These are phyloP conservation scores for Pezicula carpinea DNA, from an alignment of 2,329 filamentous ascomycete species.

Conservation along the genomic window DNA sequence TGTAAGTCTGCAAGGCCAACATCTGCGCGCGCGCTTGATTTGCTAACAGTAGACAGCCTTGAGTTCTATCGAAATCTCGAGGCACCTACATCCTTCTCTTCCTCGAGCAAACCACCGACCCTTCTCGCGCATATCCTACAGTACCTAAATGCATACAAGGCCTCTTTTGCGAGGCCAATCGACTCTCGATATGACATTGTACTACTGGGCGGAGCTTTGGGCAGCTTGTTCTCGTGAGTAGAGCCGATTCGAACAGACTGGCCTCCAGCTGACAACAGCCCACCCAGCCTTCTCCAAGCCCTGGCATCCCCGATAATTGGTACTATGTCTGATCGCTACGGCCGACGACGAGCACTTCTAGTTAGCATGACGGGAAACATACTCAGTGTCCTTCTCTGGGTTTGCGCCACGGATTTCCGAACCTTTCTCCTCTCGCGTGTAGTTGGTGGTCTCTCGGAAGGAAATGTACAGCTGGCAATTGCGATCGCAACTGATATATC, in stretches of 20 bases:
- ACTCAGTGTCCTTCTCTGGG: conserved; percentile 89
- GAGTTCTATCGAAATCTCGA: conserved; percentile 91
- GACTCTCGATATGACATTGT: conserved; percentile 97
- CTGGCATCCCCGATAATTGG: conserved; percentile 91
- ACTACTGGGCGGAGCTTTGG: conserved; percentile 85
- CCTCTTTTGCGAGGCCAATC: conserved; percentile 85
- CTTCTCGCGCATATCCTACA: conserved; percentile 74
- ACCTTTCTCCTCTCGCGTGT: conserved; percentile 93
- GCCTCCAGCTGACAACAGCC: not conserved
- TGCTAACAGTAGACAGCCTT: conserved; percentile 39
- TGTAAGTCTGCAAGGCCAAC: conserved; percentile 89
- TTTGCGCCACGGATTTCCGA: conserved; percentile 86
- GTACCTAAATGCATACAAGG: conserved; percentile 91
- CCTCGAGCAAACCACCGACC: conserved; percentile 46
- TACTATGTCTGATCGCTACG: conserved; percentile 79
- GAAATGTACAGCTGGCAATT: conserved; percentile 92
- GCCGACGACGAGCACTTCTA: conserved; percentile 79
- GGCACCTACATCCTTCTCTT: conserved; percentile 41
- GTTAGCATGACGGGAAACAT: conserved; percentile 94
- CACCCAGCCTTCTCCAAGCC: conserved; percentile 74
- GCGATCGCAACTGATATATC: conserved; percentile 96
- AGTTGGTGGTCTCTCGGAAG: conserved; percentile 90
- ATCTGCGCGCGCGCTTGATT: conserved; percentile 45
- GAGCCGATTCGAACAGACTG: not conserved
- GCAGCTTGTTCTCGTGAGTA: conserved; percentile 75